Evolutionary conservation across 345 rosid species (phyloP), one percentile per base, ranked within the genome.

Genomic region (Rhodomyrtus tomentosa): DNA sequence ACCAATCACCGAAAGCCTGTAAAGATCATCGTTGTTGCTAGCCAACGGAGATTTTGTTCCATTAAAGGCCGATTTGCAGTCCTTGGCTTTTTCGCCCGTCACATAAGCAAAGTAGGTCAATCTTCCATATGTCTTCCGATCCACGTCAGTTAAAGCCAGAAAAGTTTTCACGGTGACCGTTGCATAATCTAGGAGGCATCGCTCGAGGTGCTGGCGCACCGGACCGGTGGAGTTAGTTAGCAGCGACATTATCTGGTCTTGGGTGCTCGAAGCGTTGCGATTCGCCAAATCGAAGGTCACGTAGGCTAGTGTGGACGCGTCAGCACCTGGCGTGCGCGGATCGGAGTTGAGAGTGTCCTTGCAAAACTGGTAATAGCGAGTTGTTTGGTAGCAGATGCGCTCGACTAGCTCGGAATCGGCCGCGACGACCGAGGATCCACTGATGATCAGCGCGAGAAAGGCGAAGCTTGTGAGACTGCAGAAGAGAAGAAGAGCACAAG

Each of bases 291-390:
- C 48, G 29, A 88, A 83, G 24, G 89, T 83, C 11, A 86, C n/a
- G 13, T 85, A 68, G 36, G 88, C 89, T 4, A 90, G 83, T 2
- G 36, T 59, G 52, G 11, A 25, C 8, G 49, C 62, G 6, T 84
- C 85, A 32, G 89, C 84, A 0, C 51, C 74, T 1, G 84, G 32
- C 4, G 88, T 79, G 18, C 84, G 59, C 10, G 72, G 76, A 55
- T 88, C 87, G 13, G 84, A 62, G 50, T 40, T 42, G n/a, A 87
- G 87, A 38, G 87, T n/a, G 1, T 80, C 22, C 24, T 59, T 18
- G 42, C 87, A 90, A 86, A 62, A 86, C 21, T 25, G 25, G 84
- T 76, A 55, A 87, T 83, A 58, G 13, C 87, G 79, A 5, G 88
- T 83, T 5, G 59, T 24, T 24, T 51, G 48, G 48, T 62, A 21